Conservation (phyloP, 1,284 basidiomycete genomes). For the Heimioporus punctisporus region DNA sequence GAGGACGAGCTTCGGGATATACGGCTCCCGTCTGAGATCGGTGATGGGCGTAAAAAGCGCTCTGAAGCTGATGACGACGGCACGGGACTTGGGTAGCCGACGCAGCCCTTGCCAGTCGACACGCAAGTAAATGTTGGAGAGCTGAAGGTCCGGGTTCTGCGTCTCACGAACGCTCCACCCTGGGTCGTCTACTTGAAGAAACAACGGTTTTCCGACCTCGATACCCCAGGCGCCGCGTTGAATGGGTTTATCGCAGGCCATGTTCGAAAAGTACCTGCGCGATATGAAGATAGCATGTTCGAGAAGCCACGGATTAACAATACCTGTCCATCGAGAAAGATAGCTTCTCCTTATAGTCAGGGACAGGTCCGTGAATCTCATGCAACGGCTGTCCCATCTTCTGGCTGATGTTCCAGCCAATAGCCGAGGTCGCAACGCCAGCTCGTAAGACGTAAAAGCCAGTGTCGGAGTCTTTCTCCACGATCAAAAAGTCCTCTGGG, state of each 20-base stretch:
- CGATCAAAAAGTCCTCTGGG: conserved; percentile 52
- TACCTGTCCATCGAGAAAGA: conserved; percentile 50
- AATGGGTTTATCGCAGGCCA: conserved; percentile 47
- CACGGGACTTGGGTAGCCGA: conserved; percentile 45
- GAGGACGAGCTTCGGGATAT: conserved; percentile 45
- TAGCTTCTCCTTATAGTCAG: conserved; percentile 51
- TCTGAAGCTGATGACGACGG: conserved; percentile 55
- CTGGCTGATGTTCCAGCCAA: conserved; percentile 48
- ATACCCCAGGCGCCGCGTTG: conserved; percentile 53
- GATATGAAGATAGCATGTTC: not conserved
- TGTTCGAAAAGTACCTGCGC: conserved; percentile 46
- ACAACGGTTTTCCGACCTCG: conserved; percentile 49
- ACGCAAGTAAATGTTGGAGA: conserved; percentile 45
- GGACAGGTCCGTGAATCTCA: conserved; percentile 48
- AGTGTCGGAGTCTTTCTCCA: conserved; percentile 40
- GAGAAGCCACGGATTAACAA: not conserved
- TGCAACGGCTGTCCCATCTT: conserved; percentile 49
- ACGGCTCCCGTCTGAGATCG: conserved; percentile 44
- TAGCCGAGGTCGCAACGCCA: conserved; percentile 44
- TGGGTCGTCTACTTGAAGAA: conserved; percentile 39
- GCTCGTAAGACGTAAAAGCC: conserved; percentile 45
- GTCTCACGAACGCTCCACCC: conserved; percentile 34
- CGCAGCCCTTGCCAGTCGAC: conserved; percentile 58
- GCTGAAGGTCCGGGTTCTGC: conserved; percentile 37
- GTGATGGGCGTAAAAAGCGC: conserved; percentile 50